Conservation (phyloP, 257 asterid species). For the Datura wrightii region DNA sequence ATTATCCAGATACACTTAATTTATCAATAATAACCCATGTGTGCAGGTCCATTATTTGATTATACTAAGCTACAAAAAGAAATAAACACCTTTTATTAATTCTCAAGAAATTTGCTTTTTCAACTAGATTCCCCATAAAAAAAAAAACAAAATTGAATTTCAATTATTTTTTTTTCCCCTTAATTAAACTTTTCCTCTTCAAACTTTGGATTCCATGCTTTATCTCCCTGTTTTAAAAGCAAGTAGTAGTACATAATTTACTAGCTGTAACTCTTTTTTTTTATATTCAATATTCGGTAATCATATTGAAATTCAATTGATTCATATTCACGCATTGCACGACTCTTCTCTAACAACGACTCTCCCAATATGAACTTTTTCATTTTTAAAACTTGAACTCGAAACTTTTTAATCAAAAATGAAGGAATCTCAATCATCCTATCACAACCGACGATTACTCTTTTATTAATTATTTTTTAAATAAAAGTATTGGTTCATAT, state of each 20-base stretch:
- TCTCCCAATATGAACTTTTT: not conserved
- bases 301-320: not conserved
- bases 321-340: not conserved
- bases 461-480: slow-evolving; percentile 10
- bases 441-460: not conserved
- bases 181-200: not conserved
- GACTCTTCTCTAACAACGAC: accelerated
- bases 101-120: not conserved
- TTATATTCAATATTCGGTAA: too few species aligned
- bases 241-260: slow-evolving; percentile 7
- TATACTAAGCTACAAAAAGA: not conserved
- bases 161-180: not conserved
- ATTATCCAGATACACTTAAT: slow-evolving; percentile 18
- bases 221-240: not conserved
- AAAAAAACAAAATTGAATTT: not conserved
- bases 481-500: not conserved
- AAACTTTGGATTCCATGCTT: slow-evolving; percentile 29
- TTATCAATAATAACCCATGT: slow-evolving; percentile 15
- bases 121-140: not conserved
- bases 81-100: not conserved
- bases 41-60: not conserved
- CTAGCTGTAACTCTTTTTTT: not conserved
- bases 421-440: accelerated
- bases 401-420: not conserved
- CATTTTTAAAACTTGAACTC: accelerated